Base-by-base conservation (phyloP, 306 rosid species). In the Lathyrus tuberosus region DNA sequence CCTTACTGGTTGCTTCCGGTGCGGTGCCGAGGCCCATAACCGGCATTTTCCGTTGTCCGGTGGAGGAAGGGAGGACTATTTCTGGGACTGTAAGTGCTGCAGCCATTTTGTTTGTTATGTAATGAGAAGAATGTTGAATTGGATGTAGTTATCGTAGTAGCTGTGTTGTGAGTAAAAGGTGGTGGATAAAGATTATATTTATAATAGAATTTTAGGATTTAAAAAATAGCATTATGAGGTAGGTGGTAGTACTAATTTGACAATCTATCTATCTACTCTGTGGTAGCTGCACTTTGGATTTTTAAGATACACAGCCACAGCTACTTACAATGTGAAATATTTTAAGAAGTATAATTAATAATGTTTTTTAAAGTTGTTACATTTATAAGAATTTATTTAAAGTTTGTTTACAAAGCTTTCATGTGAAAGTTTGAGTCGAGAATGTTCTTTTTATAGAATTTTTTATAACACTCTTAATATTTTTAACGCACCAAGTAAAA, bases 21-120 rank as follows among this genome's bases (percentile, higher is more conserved):
- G 80, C 80, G 0, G 83, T 79, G 53, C 83, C 83, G 4, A 79
- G 77, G 15, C 83, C 83, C 0, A 79, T 74, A 7, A 74, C 70
- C 1, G 83, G 80, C 53, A 79, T 74, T 16, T 20, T 74, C 52
- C 80, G 22, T 3, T 47, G 69, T 2, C 68, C 77, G 3, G 72
- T 16, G 15, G 83, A 28, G 10, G 73, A 79, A 1, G 5, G 1
- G 11, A 79, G 77, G 26, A 51, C 62, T 4, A 74, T 26, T 38
- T 54, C 53, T n/a, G 80, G 76, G 52, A 79, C 16, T 46, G 10
- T 10, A 7, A 31, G 13, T 57, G 48, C 56, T 0, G 47, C 24
- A 0, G 47, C 24, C 74, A 72, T 72, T 47, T 48, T 67, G 28
- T 47, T 67, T 67, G 28, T 13, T 42, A 15, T 31, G 47, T 16